phyloP scores from a whole-genome alignment of 2,329 filamentous ascomycete species.

The Neopestalotiopsis sp. region DNA sequence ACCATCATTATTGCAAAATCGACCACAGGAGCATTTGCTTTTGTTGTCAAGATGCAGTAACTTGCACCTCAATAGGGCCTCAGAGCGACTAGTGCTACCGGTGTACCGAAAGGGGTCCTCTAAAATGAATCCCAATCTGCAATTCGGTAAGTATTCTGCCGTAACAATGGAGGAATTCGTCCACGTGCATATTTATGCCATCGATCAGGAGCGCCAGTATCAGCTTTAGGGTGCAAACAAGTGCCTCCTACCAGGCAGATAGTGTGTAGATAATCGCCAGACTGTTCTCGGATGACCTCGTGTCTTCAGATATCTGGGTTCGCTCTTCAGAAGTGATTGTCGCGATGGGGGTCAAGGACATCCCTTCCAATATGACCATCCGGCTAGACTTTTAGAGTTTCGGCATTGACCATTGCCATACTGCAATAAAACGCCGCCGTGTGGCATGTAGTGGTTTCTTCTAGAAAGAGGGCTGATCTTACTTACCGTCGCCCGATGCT shows the following conservation, averaged over 20 bases:
- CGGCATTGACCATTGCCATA: conserved; percentile 3
- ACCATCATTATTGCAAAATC: neutral
- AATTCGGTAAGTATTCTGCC: neutral
- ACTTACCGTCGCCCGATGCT: neutral
- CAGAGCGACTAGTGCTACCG: neutral
- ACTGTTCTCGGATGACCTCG: neutral
- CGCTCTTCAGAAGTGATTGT: neutral
- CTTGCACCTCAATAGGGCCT: neutral
- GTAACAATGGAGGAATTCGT: neutral
- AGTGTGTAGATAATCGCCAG: neutral
- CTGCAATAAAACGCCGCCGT: neutral
- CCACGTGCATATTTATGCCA: conserved; percentile 1
- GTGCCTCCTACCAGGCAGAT: neutral
- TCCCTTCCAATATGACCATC: neutral
- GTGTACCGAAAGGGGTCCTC: neutral
- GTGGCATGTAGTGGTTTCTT: conserved; percentile 5
- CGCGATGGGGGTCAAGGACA: neutral
- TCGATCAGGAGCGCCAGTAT: neutral
- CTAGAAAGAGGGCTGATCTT: conserved; percentile 1
- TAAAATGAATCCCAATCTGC: neutral
- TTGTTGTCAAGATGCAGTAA: neutral
- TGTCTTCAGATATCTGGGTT: neutral
- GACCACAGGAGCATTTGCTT: neutral
- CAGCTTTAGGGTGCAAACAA: neutral
- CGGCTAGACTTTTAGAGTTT: neutral